A percentile compares a stretch with the other conserved stretches of the same genome.
Evolutionary conservation across 1,284 basidiomycete species (phyloP).

Genomic region (Pseudozyma sp.): DNA sequence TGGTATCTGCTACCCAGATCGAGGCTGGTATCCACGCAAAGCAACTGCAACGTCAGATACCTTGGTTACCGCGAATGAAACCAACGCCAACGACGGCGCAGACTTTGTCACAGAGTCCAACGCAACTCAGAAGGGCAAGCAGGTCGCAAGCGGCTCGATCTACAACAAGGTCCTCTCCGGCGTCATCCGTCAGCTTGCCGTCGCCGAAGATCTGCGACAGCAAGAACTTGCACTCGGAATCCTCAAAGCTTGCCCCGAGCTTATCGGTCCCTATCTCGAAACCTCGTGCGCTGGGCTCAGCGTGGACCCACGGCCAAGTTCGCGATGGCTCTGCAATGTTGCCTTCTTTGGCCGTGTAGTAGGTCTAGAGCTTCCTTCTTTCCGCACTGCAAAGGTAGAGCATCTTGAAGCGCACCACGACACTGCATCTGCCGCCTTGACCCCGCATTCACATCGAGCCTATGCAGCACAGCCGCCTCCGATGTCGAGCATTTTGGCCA

Average conservation of each 20-base stretch:
- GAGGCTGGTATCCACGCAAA: conserved; percentile 83
- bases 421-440: conserved; percentile 27
- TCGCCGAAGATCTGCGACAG: conserved; percentile 85
- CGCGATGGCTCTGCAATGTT: conserved; percentile 88
- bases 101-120: conserved; percentile 64
- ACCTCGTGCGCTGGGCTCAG: conserved; percentile 74
- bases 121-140: conserved; percentile 69
- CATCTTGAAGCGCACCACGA: conserved; percentile 73
- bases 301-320: conserved; percentile 85
- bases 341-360: conserved; percentile 82
- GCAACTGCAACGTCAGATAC: background rate
- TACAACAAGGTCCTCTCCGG: conserved; percentile 88
- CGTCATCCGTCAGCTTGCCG: conserved; percentile 79
- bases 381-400: conserved; percentile 69
- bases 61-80: background rate
- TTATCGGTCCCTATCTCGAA: conserved; percentile 77
- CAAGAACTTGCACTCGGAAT: conserved; percentile 86
- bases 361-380: conserved; percentile 77
- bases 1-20: conserved; percentile 88
- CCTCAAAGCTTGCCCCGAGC: conserved; percentile 83
- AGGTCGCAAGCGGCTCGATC: conserved; percentile 68
- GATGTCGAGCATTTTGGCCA: conserved; percentile 74
- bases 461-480: conserved; percentile 77
- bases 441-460: conserved; percentile 68
- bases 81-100: conserved; percentile 25